These are phyloP conservation scores for Inga leiocalycina DNA, from an alignment of 306 rosid species.

Conservation along the genomic window DNA sequence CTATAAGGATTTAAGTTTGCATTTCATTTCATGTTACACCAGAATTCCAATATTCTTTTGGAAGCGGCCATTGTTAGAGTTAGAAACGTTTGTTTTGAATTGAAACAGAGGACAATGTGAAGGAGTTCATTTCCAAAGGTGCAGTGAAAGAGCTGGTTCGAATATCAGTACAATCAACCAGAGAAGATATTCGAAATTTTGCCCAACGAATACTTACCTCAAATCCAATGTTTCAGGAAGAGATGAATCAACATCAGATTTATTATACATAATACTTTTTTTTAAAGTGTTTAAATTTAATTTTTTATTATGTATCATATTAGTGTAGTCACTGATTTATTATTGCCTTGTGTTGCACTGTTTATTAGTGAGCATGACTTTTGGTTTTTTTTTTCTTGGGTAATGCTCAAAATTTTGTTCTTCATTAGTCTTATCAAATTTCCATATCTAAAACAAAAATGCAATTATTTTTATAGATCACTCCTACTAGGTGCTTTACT, in stretches of 20 bases:
- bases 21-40: background rate
- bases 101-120: conserved; percentile 53
- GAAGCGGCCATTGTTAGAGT: background rate
- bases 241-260: conserved; percentile 34
- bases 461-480: too few relatives aligned
- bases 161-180: conserved; percentile 53
- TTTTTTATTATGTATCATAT: background rate
- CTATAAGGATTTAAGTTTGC: background rate
- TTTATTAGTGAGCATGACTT: background rate
- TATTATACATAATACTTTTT: background rate
- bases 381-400: background rate
- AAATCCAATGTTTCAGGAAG: conserved; percentile 42
- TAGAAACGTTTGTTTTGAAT: background rate
- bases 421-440: background rate
- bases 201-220: conserved; percentile 55
- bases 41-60: background rate
- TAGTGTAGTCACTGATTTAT: background rate
- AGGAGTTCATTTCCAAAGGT: conserved; percentile 49
- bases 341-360: background rate
- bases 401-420: background rate
- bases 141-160: conserved; percentile 56
- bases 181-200: conserved; percentile 66
- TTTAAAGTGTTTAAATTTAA: background rate
- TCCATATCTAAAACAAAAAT: background rate
- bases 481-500: too few relatives aligned